phyloP scores from a whole-genome alignment of 2,329 filamentous ascomycete species.

The Laburnicola sp. region DNA sequence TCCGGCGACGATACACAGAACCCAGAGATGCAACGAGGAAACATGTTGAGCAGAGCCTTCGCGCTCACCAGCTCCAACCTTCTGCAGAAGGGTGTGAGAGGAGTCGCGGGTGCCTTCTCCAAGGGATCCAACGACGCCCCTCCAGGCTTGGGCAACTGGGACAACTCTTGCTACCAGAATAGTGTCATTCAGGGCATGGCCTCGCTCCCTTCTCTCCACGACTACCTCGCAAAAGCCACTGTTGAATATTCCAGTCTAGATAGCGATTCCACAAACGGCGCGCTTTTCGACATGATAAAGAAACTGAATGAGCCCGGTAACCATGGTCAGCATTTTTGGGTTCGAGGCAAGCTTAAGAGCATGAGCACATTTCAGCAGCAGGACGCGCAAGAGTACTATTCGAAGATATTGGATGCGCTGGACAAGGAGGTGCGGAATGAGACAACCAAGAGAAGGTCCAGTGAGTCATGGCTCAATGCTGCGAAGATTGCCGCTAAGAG shows the following conservation, averaged over 20 bases:
- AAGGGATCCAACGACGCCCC: slow-evolving; percentile 41
- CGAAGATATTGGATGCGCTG: slow-evolving; percentile 81
- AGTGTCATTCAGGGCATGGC: slow-evolving; percentile 83
- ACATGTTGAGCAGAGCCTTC: slow-evolving; percentile 39
- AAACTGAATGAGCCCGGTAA: slow-evolving; percentile 70
- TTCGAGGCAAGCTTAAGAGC: slow-evolving; percentile 77
- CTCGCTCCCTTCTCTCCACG: slow-evolving; percentile 69
- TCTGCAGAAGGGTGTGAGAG: slow-evolving; percentile 40
- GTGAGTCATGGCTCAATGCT: slow-evolving; percentile 36
- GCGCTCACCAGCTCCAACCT: slow-evolving; percentile 45
- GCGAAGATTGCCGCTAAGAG: slow-evolving; percentile 31
- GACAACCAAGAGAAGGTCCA: slow-evolving; percentile 47
- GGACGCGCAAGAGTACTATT: slow-evolving; percentile 96
- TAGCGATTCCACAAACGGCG: slow-evolving; percentile 52
- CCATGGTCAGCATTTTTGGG: slow-evolving; percentile 79
- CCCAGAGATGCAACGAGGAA: slow-evolving; percentile 28
- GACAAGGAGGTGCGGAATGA: slow-evolving; percentile 69
- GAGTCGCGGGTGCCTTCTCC: slow-evolving; percentile 43
- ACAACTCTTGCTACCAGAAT: slow-evolving; percentile 98
- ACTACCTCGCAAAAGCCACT: slow-evolving; percentile 58
- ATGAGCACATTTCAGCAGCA: slow-evolving; percentile 97
- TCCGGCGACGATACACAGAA: slow-evolving; percentile 14
- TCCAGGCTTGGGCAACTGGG: slow-evolving; percentile 80
- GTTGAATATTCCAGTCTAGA: slow-evolving; percentile 42
- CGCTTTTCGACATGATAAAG: slow-evolving; percentile 67